Percentiles rank a stretch among this genome's conserved stretches.
Conservation (phyloP, 2,329 filamentous ascomycete genomes). For the Neonectria punicea region DNA sequence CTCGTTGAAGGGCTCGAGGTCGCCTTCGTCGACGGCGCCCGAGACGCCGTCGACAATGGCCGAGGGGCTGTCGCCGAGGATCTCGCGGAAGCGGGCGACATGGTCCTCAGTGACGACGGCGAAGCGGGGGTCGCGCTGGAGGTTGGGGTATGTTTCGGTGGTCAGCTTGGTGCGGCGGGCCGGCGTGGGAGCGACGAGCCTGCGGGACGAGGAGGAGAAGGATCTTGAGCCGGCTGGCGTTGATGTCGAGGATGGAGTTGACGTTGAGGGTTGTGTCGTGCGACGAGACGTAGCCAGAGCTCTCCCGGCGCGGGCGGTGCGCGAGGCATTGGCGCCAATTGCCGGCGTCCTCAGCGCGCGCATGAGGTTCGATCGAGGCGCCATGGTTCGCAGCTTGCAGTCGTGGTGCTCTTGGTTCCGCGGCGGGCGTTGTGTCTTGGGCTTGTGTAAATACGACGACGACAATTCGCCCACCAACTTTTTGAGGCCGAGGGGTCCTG, state of each 20-base stretch:
- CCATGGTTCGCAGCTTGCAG: constrained; percentile 30
- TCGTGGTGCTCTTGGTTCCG: background rate
- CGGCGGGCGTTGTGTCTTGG: background rate
- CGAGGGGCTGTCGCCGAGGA: constrained; percentile 78
- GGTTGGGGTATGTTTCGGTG: constrained; percentile 83
- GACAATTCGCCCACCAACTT: constrained; percentile 16
- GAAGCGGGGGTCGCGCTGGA: constrained; percentile 84
- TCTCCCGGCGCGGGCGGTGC: constrained; percentile 3
- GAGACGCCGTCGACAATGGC: constrained; percentile 88
- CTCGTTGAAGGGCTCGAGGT: constrained; percentile 91
- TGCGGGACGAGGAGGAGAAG: constrained; percentile 46
- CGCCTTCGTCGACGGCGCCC: constrained; percentile 71
- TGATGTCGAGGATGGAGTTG: constrained; percentile 10
- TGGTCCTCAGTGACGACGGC: constrained; percentile 78
- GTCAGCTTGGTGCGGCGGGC: constrained; percentile 71
- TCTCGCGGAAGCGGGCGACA: constrained; percentile 81
- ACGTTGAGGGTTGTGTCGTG: background rate
- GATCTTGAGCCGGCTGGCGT: constrained; percentile 31
- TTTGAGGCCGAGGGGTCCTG: constrained; percentile 14
- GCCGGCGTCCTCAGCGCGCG: constrained; percentile 39
- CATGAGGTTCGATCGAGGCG: constrained; percentile 40
- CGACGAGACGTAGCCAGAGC: background rate
- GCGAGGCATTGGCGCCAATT: constrained; percentile 16
- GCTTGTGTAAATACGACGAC: constrained; percentile 10
- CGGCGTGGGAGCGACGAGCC: constrained; percentile 40